Evolutionary conservation across 163 green algal species (phyloP).

Genomic region (Chlamydomonas reinhardtii): DNA sequence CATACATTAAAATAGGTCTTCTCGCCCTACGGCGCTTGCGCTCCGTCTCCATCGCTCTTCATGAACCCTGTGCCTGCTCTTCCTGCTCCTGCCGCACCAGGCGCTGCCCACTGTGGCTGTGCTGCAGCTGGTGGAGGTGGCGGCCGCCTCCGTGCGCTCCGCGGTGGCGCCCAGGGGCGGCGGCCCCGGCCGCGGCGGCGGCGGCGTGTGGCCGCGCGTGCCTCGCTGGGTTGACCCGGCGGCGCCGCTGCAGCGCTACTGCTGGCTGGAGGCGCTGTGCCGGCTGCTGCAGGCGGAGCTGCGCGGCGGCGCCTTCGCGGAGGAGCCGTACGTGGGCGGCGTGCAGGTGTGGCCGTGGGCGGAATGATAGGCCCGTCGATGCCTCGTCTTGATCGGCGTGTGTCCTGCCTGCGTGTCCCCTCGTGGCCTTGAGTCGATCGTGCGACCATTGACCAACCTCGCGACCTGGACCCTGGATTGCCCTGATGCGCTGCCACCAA

Average conservation of each 20-base stretch:
- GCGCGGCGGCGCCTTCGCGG: slow-evolving; percentile 35
- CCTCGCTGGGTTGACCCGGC: slow-evolving; percentile 51
- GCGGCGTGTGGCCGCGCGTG: slow-evolving; percentile 52
- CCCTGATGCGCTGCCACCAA: too few relatives aligned
- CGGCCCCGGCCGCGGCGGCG: slow-evolving; percentile 41
- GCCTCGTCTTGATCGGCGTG: too few relatives aligned
- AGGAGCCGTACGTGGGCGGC: slow-evolving; percentile 50
- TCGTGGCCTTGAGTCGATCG: too few relatives aligned
- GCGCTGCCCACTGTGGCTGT: slow-evolving; percentile 64
- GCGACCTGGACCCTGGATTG: too few relatives aligned
- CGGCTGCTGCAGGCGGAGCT: slow-evolving; percentile 56
- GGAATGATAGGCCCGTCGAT: too few relatives aligned
- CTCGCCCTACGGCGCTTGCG: too few relatives aligned
- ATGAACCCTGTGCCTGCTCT: too few relatives aligned
- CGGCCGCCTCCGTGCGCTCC: slow-evolving; percentile 62
- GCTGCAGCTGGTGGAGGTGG: slow-evolving; percentile 60
- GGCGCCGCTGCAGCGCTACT: slow-evolving; percentile 68
- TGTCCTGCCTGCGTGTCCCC: too few relatives aligned
- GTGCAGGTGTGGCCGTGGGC: slow-evolving; percentile 37
- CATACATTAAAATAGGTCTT: too few relatives aligned
- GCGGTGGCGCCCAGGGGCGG: slow-evolving; percentile 66
- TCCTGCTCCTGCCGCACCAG: too few relatives aligned
- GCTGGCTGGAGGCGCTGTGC: slow-evolving; percentile 58
- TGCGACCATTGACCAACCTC: too few relatives aligned
- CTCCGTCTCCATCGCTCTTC: too few relatives aligned